Conservation (phyloP, 75 land plant genomes). For the Selaginella moellendorffii region DNA sequence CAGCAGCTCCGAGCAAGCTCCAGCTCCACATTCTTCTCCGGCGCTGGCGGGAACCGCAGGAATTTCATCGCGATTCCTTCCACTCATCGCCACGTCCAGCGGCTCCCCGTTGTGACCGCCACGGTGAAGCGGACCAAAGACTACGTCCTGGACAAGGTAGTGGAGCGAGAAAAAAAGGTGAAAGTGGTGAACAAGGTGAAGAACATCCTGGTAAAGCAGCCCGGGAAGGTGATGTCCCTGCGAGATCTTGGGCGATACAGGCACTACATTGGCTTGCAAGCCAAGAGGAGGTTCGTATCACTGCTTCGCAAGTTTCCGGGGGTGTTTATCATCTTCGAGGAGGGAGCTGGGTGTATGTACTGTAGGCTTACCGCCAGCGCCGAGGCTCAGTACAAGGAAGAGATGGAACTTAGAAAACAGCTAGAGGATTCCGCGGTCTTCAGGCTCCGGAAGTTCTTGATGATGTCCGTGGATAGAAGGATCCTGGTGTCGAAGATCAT, state of each 20-base stretch:
- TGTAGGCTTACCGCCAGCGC: slow-evolving; percentile 48
- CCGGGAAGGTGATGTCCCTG: slow-evolving; percentile 41
- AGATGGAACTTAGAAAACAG: slow-evolving; percentile 19
- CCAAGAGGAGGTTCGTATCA: slow-evolving; percentile 22
- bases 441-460: slow-evolving; percentile 65
- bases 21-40: background rate
- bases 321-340: slow-evolving; percentile 41
- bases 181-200: slow-evolving; percentile 64
- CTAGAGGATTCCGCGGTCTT: slow-evolving; percentile 25
- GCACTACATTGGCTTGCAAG: slow-evolving; percentile 32
- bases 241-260: slow-evolving; percentile 43
- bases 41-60: no score
- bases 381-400: slow-evolving; percentile 29
- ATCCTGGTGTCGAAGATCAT: slow-evolving; percentile 49
- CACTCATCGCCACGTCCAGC: background rate
- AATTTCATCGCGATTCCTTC: background rate
- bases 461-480: slow-evolving; percentile 45
- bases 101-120: slow-evolving; percentile 1
- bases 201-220: slow-evolving; percentile 51
- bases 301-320: slow-evolving; percentile 56
- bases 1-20: no score
- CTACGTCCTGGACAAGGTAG: slow-evolving; percentile 58
- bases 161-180: slow-evolving; percentile 86
- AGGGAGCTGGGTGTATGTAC: slow-evolving; percentile 14
- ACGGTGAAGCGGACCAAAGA: slow-evolving; percentile 77